Evolutionary conservation across 306 rosid genomes (phyloP).

Genomic region (Vigna trinervia): DNA sequence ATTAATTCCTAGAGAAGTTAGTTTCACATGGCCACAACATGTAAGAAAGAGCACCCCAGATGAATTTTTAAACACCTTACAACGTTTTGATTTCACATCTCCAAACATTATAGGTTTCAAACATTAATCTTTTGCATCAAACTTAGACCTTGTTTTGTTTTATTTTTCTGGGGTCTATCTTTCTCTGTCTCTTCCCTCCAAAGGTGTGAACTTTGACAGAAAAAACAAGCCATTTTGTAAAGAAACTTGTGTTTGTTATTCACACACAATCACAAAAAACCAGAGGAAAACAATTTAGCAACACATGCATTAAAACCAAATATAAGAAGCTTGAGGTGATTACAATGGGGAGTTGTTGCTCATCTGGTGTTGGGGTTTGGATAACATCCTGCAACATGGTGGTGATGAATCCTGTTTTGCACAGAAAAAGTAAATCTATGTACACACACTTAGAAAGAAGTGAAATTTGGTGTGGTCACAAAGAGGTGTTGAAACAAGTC

Average conservation of each 20-base stretch:
- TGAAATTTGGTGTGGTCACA: conserved; percentile 9
- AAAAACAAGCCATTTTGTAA: background rate
- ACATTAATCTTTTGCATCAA: background rate
- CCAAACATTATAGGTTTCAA: background rate
- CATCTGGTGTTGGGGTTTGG: conserved; percentile 53
- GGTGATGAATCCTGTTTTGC: conserved; percentile 25
- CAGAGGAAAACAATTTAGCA: background rate
- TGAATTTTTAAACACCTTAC: background rate
- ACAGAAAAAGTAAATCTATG: background rate
- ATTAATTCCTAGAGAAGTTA: background rate
- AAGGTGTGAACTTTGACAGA: background rate
- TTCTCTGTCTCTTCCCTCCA: background rate
- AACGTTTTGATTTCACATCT: background rate
- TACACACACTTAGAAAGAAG: conserved; percentile 12
- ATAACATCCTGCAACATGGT: conserved; percentile 74
- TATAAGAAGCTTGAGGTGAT: conserved; percentile 38
- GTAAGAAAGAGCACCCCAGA: background rate
- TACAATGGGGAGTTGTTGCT: conserved; percentile 57
- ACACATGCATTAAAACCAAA: conserved; percentile 35
- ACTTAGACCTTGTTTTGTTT: background rate
- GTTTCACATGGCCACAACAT: background rate
- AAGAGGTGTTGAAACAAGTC: background rate
- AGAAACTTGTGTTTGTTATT: background rate
- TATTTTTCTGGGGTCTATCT: background rate
- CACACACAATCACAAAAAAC: conserved; percentile 15